These are phyloP conservation scores for Xerocomellus chrysenteron DNA, from an alignment of 768 basidiomycete species.

Conservation along the genomic window DNA sequence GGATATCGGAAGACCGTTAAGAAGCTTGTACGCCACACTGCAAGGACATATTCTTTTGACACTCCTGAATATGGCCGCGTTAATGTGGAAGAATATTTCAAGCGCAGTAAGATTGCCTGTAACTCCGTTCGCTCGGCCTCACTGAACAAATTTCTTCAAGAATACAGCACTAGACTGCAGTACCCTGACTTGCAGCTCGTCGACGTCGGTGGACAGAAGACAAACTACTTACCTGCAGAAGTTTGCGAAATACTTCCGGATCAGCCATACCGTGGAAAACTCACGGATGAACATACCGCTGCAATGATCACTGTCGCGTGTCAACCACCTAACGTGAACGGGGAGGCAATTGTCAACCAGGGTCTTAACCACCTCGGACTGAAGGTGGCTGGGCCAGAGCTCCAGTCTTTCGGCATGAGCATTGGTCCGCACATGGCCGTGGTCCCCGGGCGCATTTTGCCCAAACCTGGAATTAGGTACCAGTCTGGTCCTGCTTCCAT, in stretches of 20 bases:
- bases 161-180: slow-evolving; percentile 41
- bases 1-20: slow-evolving; percentile 77
- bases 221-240: slow-evolving; percentile 46
- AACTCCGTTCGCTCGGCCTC: not conserved
- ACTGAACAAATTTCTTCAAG: slow-evolving; percentile 27
- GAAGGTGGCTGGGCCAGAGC: slow-evolving; percentile 30
- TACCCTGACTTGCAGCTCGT: slow-evolving; percentile 45
- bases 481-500: slow-evolving; percentile 30
- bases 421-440: slow-evolving; percentile 52
- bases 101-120: slow-evolving; percentile 37
- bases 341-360: slow-evolving; percentile 40
- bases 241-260: slow-evolving; percentile 47
- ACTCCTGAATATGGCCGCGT: slow-evolving; percentile 42
- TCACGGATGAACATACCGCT: slow-evolving; percentile 53
- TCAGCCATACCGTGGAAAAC: slow-evolving; percentile 48
- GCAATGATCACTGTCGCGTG: slow-evolving; percentile 51
- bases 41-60: slow-evolving; percentile 41
- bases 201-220: slow-evolving; percentile 47
- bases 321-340: slow-evolving; percentile 50
- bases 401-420: slow-evolving; percentile 44
- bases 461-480: slow-evolving; percentile 44
- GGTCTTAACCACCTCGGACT: slow-evolving; percentile 48
- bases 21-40: slow-evolving; percentile 41
- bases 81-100: slow-evolving; percentile 49
- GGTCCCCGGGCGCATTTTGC: slow-evolving; percentile 53